These are phyloP conservation scores for Aleurites moluccanus DNA, from an alignment of 441 rosid genomes.

Conservation along the genomic window DNA sequence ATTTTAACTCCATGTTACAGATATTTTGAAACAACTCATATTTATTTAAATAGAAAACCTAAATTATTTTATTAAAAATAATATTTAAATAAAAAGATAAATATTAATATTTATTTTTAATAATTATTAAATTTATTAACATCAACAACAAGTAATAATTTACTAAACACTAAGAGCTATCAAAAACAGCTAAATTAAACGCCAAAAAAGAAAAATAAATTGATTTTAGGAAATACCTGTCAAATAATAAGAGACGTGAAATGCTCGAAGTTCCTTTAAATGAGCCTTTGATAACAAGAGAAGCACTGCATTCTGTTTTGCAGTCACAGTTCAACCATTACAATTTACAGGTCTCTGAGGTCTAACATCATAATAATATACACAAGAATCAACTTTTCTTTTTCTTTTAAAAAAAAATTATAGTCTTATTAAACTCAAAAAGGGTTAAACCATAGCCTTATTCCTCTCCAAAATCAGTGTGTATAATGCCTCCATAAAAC, in stretches of 20 bases:
- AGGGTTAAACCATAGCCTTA: not conserved
- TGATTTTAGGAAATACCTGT: not conserved
- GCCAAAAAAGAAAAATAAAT: not conserved
- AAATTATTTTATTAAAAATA: too few relatives aligned
- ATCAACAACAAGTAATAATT: too few relatives aligned
- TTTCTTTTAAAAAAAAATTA: not conserved
- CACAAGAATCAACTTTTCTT: not conserved
- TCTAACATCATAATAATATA: not conserved
- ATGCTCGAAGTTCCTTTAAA: too few relatives aligned
- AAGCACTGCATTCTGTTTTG: not conserved
- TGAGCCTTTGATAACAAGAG: not conserved
- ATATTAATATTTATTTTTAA: too few relatives aligned
- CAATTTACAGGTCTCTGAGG: not conserved
- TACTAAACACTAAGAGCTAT: too few relatives aligned
- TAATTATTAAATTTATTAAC: too few relatives aligned
- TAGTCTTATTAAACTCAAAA: not conserved
- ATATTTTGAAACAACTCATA: too few relatives aligned
- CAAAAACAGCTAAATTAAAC: too few relatives aligned
- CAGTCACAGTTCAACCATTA: constrained; percentile 5
- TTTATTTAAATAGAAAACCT: too few relatives aligned
- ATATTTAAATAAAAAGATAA: too few relatives aligned
- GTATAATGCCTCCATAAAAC: not conserved
- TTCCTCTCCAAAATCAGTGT: not conserved
- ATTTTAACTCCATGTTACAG: too few relatives aligned
- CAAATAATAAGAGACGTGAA: too few relatives aligned